Conservation (phyloP, 331 rosid species). For the Telfairia occidentalis region DNA sequence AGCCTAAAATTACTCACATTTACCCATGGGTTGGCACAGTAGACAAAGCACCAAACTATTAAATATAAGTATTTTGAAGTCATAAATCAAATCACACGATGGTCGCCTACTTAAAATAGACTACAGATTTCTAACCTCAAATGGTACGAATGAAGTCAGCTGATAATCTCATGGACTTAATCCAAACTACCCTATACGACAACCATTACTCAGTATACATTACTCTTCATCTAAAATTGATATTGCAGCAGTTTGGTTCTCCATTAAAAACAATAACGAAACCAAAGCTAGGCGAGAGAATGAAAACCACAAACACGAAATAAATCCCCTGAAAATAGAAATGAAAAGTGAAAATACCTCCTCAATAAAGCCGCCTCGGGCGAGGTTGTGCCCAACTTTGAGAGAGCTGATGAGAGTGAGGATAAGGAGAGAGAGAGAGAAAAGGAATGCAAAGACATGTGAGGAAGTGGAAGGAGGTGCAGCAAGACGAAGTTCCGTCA, state of each 20-base stretch:
- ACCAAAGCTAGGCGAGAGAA: not conserved
- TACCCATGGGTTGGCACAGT: not conserved
- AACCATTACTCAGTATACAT: not conserved
- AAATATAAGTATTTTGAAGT: not conserved
- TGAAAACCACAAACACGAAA: not conserved
- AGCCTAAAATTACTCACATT: not conserved
- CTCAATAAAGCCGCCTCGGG: conserved; percentile 43
- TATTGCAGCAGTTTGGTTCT: not conserved
- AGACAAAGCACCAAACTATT: not conserved
- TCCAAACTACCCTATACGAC: not conserved
- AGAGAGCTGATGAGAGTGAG: conserved; percentile 43
- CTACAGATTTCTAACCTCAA: not conserved
- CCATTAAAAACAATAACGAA: not conserved
- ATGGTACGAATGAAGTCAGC: not conserved
- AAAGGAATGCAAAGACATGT: conserved; percentile 41
- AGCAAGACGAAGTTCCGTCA: conserved; percentile 31
- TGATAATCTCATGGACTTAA: not conserved
- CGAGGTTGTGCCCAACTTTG: conserved; percentile 53
- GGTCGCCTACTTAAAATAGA: not conserved
- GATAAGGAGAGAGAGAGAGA: conserved; percentile 57
- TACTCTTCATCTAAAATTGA: not conserved
- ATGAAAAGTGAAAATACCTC: conserved; percentile 35
- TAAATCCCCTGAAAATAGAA: not conserved
- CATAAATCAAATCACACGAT: not conserved
- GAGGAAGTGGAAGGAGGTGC: conserved; percentile 47